A percentile compares a stretch with the other conserved stretches of the same genome.
Evolutionary conservation across 2,329 filamentous ascomycete species (phyloP).

Genomic region (Exophiala alcalophila): DNA sequence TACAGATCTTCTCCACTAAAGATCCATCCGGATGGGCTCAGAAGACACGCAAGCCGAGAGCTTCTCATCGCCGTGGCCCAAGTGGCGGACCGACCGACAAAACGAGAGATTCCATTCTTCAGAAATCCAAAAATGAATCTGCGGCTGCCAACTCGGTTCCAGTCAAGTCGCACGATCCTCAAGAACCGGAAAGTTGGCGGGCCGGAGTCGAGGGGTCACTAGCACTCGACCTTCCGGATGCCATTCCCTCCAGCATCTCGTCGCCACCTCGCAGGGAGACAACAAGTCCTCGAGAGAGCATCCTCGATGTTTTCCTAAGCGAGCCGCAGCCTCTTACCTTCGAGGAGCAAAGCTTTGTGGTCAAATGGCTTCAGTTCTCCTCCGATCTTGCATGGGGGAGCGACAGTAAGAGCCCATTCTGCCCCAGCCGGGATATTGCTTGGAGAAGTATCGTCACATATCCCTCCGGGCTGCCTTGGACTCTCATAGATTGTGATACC

Average conservation of each 20-base stretch:
- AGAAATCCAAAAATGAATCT: too few relatives aligned
- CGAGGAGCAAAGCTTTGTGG: conserved; percentile 2
- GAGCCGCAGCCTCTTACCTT: background rate
- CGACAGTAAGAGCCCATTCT: background rate
- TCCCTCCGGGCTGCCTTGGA: conserved; percentile 1
- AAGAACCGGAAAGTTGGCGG: too few relatives aligned
- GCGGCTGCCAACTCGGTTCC: too few relatives aligned
- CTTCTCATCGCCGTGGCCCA: background rate
- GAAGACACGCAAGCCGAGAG: background rate
- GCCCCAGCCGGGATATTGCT: background rate
- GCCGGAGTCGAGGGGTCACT: too few relatives aligned
- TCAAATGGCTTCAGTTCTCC: conserved; percentile 2
- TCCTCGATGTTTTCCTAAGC: background rate
- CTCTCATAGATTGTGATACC: conserved; percentile 1
- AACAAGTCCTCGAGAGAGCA: too few relatives aligned
- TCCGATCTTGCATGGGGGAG: background rate
- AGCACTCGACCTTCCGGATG: too few relatives aligned
- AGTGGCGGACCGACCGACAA: background rate
- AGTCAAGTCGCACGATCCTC: too few relatives aligned
- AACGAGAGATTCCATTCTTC: too few relatives aligned
- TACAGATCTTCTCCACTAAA: background rate
- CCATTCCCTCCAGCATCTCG: background rate
- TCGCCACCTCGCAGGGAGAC: too few relatives aligned
- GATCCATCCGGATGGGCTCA: background rate
- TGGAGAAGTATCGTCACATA: background rate